These are phyloP conservation scores for Corinectria fuckeliana DNA, from an alignment of 2,329 filamentous ascomycete species.

Conservation along the genomic window DNA sequence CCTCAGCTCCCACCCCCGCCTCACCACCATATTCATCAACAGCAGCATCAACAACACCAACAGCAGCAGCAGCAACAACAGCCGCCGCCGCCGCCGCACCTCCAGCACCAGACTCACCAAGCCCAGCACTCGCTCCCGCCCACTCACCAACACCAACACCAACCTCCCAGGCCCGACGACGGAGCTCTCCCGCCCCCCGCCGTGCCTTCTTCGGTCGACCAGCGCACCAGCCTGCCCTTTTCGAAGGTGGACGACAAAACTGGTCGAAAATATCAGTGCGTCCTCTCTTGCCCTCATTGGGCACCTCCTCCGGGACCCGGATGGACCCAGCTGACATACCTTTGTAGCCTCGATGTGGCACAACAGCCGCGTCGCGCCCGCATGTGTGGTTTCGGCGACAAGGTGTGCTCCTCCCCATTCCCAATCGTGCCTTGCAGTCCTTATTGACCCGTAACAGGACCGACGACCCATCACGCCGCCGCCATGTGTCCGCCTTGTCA, in stretches of 20 bases:
- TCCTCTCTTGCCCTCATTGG: not conserved
- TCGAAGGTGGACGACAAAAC: conserved; percentile 45
- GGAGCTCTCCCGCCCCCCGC: conserved; percentile 20
- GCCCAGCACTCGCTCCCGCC: conserved; percentile 33
- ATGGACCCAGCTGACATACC: conserved; percentile 22
- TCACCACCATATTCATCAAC: conserved; percentile 27
- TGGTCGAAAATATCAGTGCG: conserved; percentile 46
- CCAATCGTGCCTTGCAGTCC: not conserved
- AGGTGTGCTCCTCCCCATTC: conserved; percentile 61
- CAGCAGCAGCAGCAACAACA: conserved; percentile 22
- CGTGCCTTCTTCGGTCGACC: conserved; percentile 25
- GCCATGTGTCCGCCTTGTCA: conserved; percentile 84
- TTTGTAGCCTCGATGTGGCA: conserved; percentile 72
- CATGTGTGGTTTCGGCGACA: conserved; percentile 99
- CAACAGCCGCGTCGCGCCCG: conserved; percentile 93
- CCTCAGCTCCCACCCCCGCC: conserved; percentile 15
- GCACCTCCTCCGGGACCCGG: not conserved
- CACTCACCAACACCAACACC: conserved; percentile 34
- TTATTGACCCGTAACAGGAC: conserved; percentile 63
- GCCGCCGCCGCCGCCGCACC: conserved; percentile 24
- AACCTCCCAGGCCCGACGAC: conserved; percentile 34
- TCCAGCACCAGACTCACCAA: conserved; percentile 34
- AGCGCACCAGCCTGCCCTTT: conserved; percentile 30
- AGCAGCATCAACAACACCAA: conserved; percentile 19
- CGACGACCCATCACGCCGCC: conserved; percentile 95